These are phyloP conservation scores for Nevesoporus exiguus DNA, from an alignment of 768 basidiomycete genomes.

Conservation along the genomic window DNA sequence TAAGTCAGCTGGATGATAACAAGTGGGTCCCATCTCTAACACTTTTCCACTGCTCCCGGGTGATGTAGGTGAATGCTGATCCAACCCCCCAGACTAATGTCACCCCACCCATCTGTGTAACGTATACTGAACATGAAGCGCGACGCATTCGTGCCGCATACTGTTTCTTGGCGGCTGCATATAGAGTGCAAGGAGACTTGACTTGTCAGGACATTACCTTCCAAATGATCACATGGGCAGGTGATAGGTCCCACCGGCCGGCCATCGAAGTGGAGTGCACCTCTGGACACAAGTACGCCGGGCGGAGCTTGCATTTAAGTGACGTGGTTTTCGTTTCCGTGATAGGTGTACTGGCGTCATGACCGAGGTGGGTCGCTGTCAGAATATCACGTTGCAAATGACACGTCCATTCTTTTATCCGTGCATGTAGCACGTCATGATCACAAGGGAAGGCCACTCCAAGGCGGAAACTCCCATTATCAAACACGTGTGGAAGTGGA, in stretches of 20 bases:
- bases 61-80: neutral
- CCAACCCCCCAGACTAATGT: neutral
- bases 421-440: slow-evolving; percentile 2
- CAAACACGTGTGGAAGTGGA: slow-evolving; percentile 9
- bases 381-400: neutral
- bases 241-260: neutral
- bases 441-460: slow-evolving; percentile 1
- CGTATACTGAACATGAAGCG: neutral
- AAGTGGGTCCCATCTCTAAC: too few species aligned
- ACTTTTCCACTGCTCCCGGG: neutral
- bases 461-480: neutral
- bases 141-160: neutral
- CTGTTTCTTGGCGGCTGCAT: slow-evolving; percentile 9
- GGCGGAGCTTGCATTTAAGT: neutral
- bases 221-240: slow-evolving; percentile 3
- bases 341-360: neutral
- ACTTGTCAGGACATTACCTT: slow-evolving; percentile 11
- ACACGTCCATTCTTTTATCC: neutral
- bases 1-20: too few species aligned
- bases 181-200: neutral
- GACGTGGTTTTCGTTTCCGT: neutral
- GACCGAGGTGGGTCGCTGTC: slow-evolving; percentile 12
- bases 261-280: neutral
- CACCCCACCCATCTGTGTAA: slow-evolving; percentile 11
- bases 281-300: neutral